Base-by-base conservation (phyloP, 495 filamentous ascomycete species). In the Lasiosphaeria miniovina region DNA sequence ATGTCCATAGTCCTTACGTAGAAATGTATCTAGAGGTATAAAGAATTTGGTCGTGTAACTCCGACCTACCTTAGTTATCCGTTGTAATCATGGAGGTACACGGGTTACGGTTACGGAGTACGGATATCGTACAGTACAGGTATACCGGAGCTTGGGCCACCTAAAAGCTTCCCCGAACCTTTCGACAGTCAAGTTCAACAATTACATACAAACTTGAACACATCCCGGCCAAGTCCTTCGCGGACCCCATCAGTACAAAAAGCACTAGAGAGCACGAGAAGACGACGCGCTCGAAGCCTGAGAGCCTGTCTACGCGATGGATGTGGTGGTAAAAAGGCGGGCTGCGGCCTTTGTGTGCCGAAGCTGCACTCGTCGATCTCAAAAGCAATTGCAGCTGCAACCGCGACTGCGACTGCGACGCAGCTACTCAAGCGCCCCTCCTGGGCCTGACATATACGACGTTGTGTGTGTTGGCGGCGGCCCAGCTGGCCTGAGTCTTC, bases 381-480 rank as follows among this genome's bases (percentile, higher is more conserved):
- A 24, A 24, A 24, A 24, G 24, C 24, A 24, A 24, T 24, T 24
- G 24, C 24, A 24, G 24, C 24, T 24, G 2, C 66, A 64, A 61
- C 54, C 76, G 14, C 61, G 62, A 31, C 61, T 65, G 8, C 67
- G 66, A 56, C 56, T 63, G 53, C 60, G 57, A 49, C 68, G 78
- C 61, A 61, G 61, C 7, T 83, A 75, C 58, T 60, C 77, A 32
- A 79, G 58, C n/a, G 56, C 70, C 31, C 45, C 69, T 5, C 52
- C 70, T 51, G 56, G 65, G 55, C 82, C 80, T 1, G 84, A 87
- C 49, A 84, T 96, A 68, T 96, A 93, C 77, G 93, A 97, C 83
- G 88, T 98, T 36, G 91, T 96, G 54, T 94, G 91, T 60, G 89
- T 99, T 61, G 95, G 95, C 54, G 95, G 94, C 34, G 95, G 95